Base-by-base conservation (phyloP, 2,329 filamentous ascomycete genomes). In the Ophiostoma sp. region DNA sequence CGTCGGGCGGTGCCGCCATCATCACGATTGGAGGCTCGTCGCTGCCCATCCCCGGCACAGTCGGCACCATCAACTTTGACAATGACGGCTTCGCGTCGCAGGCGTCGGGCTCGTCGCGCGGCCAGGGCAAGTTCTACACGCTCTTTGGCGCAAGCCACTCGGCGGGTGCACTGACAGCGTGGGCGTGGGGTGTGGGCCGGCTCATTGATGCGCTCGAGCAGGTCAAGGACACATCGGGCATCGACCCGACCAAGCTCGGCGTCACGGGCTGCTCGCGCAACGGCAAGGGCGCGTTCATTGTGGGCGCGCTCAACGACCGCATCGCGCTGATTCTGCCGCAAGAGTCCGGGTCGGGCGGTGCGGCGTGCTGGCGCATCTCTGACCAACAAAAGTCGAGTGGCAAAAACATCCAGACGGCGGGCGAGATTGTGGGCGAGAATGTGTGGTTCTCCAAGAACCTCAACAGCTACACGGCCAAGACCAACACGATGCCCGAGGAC, bases 241-340 rank as follows among this genome's bases (percentile, higher is more conserved):
- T 89, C 76, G 81, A 86, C 76, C 74, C 81, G 33, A 80, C 76
- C 52, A 79, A 79, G 2, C 77, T 86, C 27, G 87, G 85, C 67
- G 86, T 88, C 1, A 89, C 86, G 17, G 87, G 87, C 5, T 89
- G 87, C 80, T 88, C 85, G 69, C 84, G 87, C 57, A 87, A 89
- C 77, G 87, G 86, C 70, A 89, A 89, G 79, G 87, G 87, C 15
- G 86, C 87, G 39, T 83, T 89, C 72, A 80, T 89, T n/a, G 84
- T 83, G 4, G 86, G 86, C 20, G 86, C 87, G 2, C 80, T 89
- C 31, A 85, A 86, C 71, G 76, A 80, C 69, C 85, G 87, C 60
- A 86, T 89, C 71, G 85, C 84, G 23, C 81, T 89, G 44, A 87
- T 85, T 17, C 81, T 89, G 48, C 86, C 87, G 0, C 86, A 89